These are phyloP conservation scores for Boechera retrofracta DNA, from an alignment of 345 rosid species.

Conservation along the genomic window DNA sequence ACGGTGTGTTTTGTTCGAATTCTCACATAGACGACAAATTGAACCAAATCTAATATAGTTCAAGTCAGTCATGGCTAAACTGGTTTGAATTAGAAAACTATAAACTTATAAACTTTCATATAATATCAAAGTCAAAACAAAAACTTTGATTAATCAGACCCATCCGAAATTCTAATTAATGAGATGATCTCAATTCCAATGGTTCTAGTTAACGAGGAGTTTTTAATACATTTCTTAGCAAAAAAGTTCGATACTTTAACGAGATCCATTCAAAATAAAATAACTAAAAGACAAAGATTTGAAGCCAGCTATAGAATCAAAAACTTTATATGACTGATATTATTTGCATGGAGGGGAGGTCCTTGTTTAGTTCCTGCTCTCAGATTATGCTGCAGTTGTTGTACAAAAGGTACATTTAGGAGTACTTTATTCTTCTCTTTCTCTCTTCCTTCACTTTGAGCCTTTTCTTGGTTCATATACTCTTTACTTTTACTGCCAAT, in stretches of 20 bases:
- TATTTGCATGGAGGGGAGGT: conserved; percentile 36
- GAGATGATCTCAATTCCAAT: neutral
- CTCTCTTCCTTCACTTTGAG: conserved; percentile 35
- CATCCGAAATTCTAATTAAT: neutral
- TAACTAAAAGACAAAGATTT: conserved; percentile 15
- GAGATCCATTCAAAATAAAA: conserved; percentile 2
- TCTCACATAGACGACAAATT: neutral
- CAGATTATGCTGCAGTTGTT: conserved; percentile 20
- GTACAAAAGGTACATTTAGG: conserved; percentile 42
- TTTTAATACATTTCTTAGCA: neutral
- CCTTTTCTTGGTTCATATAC: conserved; percentile 30
- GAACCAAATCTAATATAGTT: neutral
- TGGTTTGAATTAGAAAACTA: neutral
- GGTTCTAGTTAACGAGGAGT: neutral
- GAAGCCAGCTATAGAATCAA: conserved; percentile 41
- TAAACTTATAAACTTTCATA: neutral
- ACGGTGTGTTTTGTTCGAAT: neutral
- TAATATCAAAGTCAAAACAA: neutral
- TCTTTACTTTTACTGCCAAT: conserved; percentile 41
- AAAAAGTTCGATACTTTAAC: neutral
- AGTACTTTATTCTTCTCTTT: conserved; percentile 38
- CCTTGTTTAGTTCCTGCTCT: conserved; percentile 17
- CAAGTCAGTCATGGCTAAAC: neutral
- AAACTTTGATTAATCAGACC: neutral
- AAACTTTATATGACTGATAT: conserved; percentile 40